Base-by-base conservation (phyloP, 140 eudicot species). In the Erigeron philadelphicus region DNA sequence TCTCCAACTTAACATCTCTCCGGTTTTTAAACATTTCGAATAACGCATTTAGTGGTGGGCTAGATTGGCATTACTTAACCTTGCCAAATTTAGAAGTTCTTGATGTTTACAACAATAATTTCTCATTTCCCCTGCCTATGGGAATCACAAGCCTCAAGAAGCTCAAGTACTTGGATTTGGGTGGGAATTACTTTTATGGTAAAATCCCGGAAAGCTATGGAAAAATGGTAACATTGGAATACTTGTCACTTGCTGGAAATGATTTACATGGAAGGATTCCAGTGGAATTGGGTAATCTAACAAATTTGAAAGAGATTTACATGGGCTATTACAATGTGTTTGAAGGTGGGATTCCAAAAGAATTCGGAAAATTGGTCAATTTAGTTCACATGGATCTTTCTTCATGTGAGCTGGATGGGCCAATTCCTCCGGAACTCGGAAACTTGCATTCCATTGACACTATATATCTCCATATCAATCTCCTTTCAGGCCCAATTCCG, bases 81-180 rank as follows among this genome's bases (percentile, higher is more conserved):
- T 41, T 93, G 5, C 71, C 69, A 7, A 85, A 76, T 57, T 67
- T 93, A 62, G 87, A 93, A 58, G 87, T 83, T 7, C 47, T 89
- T 50, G 99, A 93, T 73, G 99, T 74, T 0, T 86, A 93, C 73
- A 83, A 93, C 85, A 93, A 93, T 61, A 89, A 93, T 66, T 87
- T 93, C 81, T 75, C 88, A 21, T 82, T 81, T 72, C 76, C 68
- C 2, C 66, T 93, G 40, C 99, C 99, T 31, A 67, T 56, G 0
- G 87, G 85, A 41, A 73, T 93, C 38, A 46, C 79, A 41, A 56
- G 71, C 8, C 78, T 89, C 67, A 78, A 80, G 80, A 89, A 77
- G 40, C 84, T 93, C 62, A 89, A 53, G 74, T 74, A 87, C 81
- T 79, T 93, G 66, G 99, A 93, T 42, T 70, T 93, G 74, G 96